Conservation (phyloP, 768 basidiomycete species). For the Lentinula lateritia region DNA sequence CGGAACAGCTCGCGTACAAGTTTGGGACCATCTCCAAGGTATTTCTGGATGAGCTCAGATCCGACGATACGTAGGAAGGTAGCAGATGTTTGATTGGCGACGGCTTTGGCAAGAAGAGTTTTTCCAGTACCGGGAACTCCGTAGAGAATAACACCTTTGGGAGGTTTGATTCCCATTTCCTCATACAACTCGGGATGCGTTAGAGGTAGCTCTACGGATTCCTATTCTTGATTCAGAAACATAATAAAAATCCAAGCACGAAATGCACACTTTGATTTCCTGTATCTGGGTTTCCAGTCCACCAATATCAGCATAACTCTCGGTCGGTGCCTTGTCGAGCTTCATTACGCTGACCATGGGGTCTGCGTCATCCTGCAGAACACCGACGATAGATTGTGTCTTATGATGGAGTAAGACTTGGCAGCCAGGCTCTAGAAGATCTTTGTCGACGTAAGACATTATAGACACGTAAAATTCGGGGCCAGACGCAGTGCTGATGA, state of each 20-base stretch:
- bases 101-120: conserved; percentile 94
- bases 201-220: conserved; percentile 95
- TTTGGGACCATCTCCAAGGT: conserved; percentile 97
- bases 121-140: conserved; percentile 99
- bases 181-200: conserved; percentile 99
- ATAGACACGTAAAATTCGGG: conserved; percentile 89
- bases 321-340: conserved; percentile 97
- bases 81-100: conserved; percentile 96
- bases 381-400: conserved; percentile 91
- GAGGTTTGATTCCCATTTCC: conserved; percentile 99
- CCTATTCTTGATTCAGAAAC: conserved; percentile 37
- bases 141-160: conserved; percentile 98
- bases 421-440: conserved; percentile 91
- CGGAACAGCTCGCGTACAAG: conserved; percentile 96
- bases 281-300: conserved; percentile 96
- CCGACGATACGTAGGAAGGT: conserved; percentile 98
- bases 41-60: conserved; percentile 98
- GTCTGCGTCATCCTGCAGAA: conserved; percentile 90
- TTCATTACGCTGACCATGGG: conserved; percentile 99
- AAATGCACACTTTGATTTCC: conserved; percentile 81
- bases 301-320: conserved; percentile 98
- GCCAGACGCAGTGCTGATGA: conserved; percentile 90
- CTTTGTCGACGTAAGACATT: conserved; percentile 80
- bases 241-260: neutral
- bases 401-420: conserved; percentile 95